Base-by-base conservation (phyloP, 768 basidiomycete genomes). In the Suillus plorans region DNA sequence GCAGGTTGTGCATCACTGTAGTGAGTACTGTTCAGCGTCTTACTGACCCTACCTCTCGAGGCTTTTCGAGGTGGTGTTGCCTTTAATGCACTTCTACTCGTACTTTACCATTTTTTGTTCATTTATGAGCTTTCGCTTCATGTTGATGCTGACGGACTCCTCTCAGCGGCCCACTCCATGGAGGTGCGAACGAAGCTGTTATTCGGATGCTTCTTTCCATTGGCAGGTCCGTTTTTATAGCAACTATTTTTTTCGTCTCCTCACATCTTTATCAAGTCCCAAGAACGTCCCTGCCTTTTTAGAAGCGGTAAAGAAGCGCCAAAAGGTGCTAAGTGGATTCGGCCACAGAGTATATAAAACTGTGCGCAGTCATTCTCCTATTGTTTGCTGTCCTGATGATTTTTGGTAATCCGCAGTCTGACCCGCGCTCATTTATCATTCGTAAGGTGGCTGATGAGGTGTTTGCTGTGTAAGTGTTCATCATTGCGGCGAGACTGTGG, bases 201-300 rank as follows among this genome's bases (percentile, higher is more conserved):
- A 94, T 97, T 72, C 88, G 95, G 16, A 97, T 97, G 95, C 80
- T 97, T 49, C 84, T 94, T 50, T 88, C 91, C 1, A 95, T 97
- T 67, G 94, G 93, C 70, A 87, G 86, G 86, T 91, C 70, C 71
- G 86, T 74, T 25, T 7, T 41, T 41, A 59, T n/a, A 6, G 6
- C 31, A 22, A 39, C 36, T 45, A 44, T 16, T 7, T 20, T 14
- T 22, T 31, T 31, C 42, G 39, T 42, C 31, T 60, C 14, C 60
- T 41, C 39, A 64, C 10, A n/a, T 65, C 22, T 34, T 45, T 28
- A 9, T 34, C 31, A 67, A 91, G 90, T 65, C 92, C 93, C 12
- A 86, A 88, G 71, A 94, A 95, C 70, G 92, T 95, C 6, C 92
- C 92, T 2, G 86, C 84, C 3, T 97, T 93, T 75, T 79, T 97